Base-by-base conservation (phyloP, 768 basidiomycete genomes). In the Daedaleopsis nitida region DNA sequence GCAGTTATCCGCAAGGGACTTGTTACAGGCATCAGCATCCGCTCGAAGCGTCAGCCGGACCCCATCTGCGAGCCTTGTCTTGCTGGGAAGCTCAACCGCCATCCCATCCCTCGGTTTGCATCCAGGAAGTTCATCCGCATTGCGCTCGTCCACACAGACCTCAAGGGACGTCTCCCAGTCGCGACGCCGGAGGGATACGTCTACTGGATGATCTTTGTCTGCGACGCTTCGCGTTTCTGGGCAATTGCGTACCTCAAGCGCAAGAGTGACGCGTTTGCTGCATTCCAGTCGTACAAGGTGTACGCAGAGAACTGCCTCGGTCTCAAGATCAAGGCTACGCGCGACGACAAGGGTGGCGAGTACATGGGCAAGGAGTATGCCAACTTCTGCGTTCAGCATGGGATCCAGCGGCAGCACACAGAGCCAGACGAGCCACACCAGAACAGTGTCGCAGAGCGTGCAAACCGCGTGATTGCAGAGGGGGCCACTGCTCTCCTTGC, bases 11-110 rank as follows among this genome's bases (percentile, higher is more conserved):
- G 50, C 8, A 43, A 70, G 32, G 45, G 65, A 1, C 63, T 71
- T 0, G 73, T 74, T 8, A 49, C 23, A 34, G 70, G 74, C n/a
- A 52, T 73, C 58, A 57, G 57, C 10, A 35, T 76, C 42, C 51
- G 65, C 38, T 65, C 67, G 1, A 47, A 59, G 16, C 52, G 24
- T 14, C 9, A 42, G 12, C 68, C 69, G 13, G 71, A 71, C 59
- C 72, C 73, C n/a, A 68, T 75, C 39, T 75, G 75, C 63, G 72
- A 73, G 57, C 69, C 72, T 7, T 75, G 75, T 55, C 61, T 75
- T n/a, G 52, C 62, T 10, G 73, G 74, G 17, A 76, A 76, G 53
- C 56, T 59, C 48, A 43, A 52, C 17, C 55, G 64, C 13, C 57
- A 57, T 42, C n/a, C 47, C 35, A 55, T 65, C 52, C 65, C 67